These are phyloP conservation scores for Verbena officinalis DNA, from an alignment of 257 asterid species.

Conservation along the genomic window DNA sequence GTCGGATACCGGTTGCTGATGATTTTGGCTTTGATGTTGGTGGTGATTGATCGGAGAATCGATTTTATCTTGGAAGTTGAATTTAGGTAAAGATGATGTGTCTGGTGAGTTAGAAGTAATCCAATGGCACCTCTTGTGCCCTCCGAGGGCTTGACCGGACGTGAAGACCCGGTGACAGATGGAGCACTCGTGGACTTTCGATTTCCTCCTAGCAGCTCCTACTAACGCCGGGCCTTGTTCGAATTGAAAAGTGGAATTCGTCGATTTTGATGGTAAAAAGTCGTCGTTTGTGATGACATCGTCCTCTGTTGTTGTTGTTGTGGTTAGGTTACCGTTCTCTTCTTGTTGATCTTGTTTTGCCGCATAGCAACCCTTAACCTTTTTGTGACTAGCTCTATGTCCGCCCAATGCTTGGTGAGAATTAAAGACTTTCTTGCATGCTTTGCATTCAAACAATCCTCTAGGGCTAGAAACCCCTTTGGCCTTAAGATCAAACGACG, in stretches of 20 bases:
- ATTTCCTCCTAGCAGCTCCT: slow-evolving; percentile 60
- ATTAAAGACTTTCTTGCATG: slow-evolving; percentile 89
- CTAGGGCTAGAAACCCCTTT: slow-evolving; percentile 45
- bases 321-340: slow-evolving; percentile 8
- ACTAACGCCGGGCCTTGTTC: slow-evolving; percentile 43
- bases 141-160: slow-evolving; percentile 94
- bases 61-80: slow-evolving; percentile 42
- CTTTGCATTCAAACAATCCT: slow-evolving; percentile 87
- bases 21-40: neutral
- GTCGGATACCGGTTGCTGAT: slow-evolving; percentile 31
- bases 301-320: slow-evolving; percentile 32
- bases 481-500: slow-evolving; percentile 36
- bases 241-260: slow-evolving; percentile 41
- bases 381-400: slow-evolving; percentile 91
- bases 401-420: slow-evolving; percentile 98
- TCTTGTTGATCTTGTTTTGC: slow-evolving; percentile 62
- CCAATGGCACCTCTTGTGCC: slow-evolving; percentile 98
- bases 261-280: slow-evolving; percentile 43
- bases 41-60: slow-evolving; percentile 20
- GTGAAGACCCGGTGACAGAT: slow-evolving; percentile 87
- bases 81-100: slow-evolving; percentile 44
- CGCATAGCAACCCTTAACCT: slow-evolving; percentile 89
- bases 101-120: slow-evolving; percentile 67
- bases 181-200: slow-evolving; percentile 84
- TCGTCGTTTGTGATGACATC: slow-evolving; percentile 50